Evolutionary conservation across 768 basidiomycete genomes (phyloP), one percentile per base, ranked within the genome.

Genomic region (Russula sp.): DNA sequence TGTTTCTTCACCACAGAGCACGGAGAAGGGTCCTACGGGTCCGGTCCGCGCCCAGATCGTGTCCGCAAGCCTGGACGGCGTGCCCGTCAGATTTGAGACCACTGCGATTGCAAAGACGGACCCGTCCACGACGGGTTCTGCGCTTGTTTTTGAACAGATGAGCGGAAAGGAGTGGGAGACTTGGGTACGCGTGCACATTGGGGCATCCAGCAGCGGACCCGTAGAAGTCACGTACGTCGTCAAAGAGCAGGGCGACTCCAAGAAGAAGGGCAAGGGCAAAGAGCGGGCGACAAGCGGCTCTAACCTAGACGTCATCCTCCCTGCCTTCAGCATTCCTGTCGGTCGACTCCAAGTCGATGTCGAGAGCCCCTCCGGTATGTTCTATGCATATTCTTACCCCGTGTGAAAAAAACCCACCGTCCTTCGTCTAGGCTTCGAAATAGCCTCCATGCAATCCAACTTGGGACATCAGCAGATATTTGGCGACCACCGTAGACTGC

Each of bases 291-390:
- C 69, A 55, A 67, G 68, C 3, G 64, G 69, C 32, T 58, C 62
- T 2, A 57, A 31, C 3, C 59, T 85, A 18, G 73, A 82, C 65
- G 71, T 90, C 20, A 74, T 87, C 50, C 71, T 92, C 49, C 90
- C 90, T 8, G 82, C 83, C n/a, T 92, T 92, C 68, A 71, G 82
- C 4, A 74, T 90, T n/a, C 83, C 88, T 7, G 76, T 91, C 48
- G 84, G 85, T 50, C 77, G 79, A 70, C 73, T 91, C 62, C 84
- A 88, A 69, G 86, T 89, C 1, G 76, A 77, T 22, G 71, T 91
- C 55, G 83, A 84, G 52, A 71, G 73, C 20, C 72, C 75, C 66
- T 69, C 78, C 66, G 86, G 89, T 87, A 71, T 63, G 82, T 70
- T 48, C 18, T 11, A 13, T 5, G 9, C 39, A 14, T 54, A 6